phyloP scores from a whole-genome alignment of 371 early-diverging fungal genomes.

The Mucor saturninus region DNA sequence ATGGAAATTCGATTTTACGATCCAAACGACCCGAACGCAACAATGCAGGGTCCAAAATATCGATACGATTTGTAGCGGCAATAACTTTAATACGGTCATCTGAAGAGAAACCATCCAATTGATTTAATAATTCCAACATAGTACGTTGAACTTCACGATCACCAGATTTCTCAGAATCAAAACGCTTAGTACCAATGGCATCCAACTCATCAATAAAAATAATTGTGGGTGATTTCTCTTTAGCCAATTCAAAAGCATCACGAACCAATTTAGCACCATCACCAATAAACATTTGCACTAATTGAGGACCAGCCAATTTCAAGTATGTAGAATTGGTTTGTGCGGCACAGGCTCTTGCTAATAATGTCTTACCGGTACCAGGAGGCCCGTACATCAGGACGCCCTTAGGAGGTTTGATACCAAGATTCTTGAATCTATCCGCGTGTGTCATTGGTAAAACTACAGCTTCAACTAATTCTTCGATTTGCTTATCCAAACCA shows the following conservation, averaged over 20 bases:
- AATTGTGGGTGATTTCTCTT: constrained; percentile 99
- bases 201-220: constrained; percentile 99
- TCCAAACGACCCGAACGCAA: constrained; percentile 99
- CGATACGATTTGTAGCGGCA: constrained; percentile 99
- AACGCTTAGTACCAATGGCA: constrained; percentile 99
- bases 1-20: constrained; percentile 99
- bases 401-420: constrained; percentile 99
- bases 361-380: constrained; percentile 95
- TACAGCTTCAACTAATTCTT: constrained; percentile 98
- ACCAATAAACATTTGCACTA: constrained; percentile 99
- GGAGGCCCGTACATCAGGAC: constrained; percentile 99
- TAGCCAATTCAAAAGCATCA: constrained; percentile 98
- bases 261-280: constrained; percentile 99
- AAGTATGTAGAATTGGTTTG: constrained; percentile 97
- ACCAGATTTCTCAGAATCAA: constrained; percentile 97
- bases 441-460: constrained; percentile 98
- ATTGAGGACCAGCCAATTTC: constrained; percentile 98
- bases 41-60: constrained; percentile 99
- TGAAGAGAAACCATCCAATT: constrained; percentile 98
- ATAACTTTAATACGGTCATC: constrained; percentile 99
- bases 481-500: constrained; percentile 99
- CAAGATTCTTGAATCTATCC: constrained; percentile 95
- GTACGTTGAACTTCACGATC: constrained; percentile 99
- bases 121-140: constrained; percentile 99
- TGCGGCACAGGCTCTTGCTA: constrained; percentile 98